Conservation (phyloP, 2,329 filamentous ascomycete species). For the Grosmannia serpens region DNA sequence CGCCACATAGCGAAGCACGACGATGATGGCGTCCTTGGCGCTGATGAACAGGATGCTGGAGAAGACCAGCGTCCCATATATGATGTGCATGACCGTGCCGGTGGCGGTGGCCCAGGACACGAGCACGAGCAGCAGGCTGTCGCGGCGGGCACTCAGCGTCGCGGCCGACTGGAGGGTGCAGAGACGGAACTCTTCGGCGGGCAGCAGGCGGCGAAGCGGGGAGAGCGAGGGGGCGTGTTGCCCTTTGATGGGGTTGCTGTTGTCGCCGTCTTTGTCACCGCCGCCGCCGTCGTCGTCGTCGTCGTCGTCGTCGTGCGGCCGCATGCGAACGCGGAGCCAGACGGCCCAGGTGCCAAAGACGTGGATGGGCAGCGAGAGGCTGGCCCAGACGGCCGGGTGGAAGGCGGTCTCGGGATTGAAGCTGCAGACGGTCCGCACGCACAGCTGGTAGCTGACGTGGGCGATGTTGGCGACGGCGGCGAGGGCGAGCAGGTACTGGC, state of each 20-base stretch:
- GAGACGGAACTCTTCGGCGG: background rate
- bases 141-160: background rate
- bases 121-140: background rate
- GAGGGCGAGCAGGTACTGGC: background rate
- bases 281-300: background rate
- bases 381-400: background rate
- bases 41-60: background rate
- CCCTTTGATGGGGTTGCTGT: background rate
- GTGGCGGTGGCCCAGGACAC: background rate
- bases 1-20: background rate
- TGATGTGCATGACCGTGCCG: background rate
- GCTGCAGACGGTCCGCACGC: slow-evolving; percentile 13
- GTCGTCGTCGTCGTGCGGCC: too few species aligned
- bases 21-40: background rate
- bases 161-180: background rate
- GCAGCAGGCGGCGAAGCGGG: background rate
- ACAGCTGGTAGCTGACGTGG: slow-evolving; percentile 18
- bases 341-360: background rate
- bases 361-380: background rate
- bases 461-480: slow-evolving; percentile 53
- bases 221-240: background rate
- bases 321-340: background rate
- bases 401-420: slow-evolving; percentile 6
- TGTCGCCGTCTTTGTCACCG: background rate
- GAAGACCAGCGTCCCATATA: background rate